Conservation (phyloP, 768 basidiomycete genomes). For the Hygrophoropsis aurantiaca region DNA sequence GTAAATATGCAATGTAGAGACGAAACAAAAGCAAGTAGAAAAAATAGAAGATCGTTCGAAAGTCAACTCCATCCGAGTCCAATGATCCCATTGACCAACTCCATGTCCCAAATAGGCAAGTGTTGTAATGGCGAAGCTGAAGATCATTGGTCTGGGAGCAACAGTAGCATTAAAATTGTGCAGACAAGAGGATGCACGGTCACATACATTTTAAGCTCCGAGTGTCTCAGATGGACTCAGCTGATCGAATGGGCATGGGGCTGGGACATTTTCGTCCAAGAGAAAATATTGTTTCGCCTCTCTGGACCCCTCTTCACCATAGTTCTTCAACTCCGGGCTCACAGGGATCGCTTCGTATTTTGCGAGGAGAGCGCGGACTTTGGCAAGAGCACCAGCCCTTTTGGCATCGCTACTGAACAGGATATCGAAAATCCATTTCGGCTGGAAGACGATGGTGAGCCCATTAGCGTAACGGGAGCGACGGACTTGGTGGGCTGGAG, state of each 20-base stretch:
- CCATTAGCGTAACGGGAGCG: constrained; percentile 17
- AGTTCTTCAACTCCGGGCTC: constrained; percentile 22
- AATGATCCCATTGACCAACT: background rate
- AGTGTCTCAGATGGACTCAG: constrained; percentile 3
- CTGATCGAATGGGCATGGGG: constrained; percentile 15
- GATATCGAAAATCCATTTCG: constrained; percentile 23
- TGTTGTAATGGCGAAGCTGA: background rate
- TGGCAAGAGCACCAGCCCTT: constrained; percentile 14
- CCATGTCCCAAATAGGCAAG: constrained; percentile 2
- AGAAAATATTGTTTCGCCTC: constrained; percentile 22
- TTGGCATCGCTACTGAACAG: constrained; percentile 19
- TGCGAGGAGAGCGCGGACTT: constrained; percentile 14
- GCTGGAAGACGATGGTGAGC: constrained; percentile 22
- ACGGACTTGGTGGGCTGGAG: constrained; percentile 20
- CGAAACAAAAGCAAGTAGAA: no score
- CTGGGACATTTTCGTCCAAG: constrained; percentile 19
- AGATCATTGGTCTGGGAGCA: background rate
- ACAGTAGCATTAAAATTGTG: background rate
- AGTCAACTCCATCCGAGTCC: background rate
- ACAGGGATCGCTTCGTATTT: constrained; percentile 20
- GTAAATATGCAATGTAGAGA: no score
- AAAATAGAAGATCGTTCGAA: no score
- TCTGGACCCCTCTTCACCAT: constrained; percentile 18
- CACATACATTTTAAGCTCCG: constrained; percentile 4
- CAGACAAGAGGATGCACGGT: background rate